Base-by-base conservation (phyloP, 2,329 filamentous ascomycete genomes). In the Pseudocercospora macadamiae region DNA sequence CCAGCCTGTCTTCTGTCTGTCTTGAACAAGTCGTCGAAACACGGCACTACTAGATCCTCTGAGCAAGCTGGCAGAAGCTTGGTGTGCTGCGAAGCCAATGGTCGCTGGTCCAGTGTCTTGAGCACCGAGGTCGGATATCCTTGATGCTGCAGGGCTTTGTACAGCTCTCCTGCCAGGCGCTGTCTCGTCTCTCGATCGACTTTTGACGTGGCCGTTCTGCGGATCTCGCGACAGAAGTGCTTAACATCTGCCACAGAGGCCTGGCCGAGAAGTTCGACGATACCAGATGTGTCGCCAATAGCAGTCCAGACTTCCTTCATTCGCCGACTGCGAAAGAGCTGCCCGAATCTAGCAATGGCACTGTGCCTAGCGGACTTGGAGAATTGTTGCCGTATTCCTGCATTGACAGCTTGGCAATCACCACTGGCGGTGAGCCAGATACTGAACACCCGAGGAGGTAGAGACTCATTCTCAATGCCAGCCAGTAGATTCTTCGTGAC, bases 161-260 rank as follows among this genome's bases (percentile, higher is more conserved):
- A 60, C 6, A 68, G 65, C 44, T 62, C 65, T 19, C 60, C 57
- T 7, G 57, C 54, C 18, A 53, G 51, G 6, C 28, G 16, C 42
- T 60, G 60, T 18, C 61, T 56, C 18, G 32, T 36, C 19, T 62
- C 53, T 4, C 49, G 26, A 23, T 23, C 42, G 3, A 44, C 21
- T n/a, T 26, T 39, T 18, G 58, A 57, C 4, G 59, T 60, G 8
- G 39, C 53, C 4, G 51, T 58, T 16, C 37, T 51, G 14, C 57
- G 59, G 19, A 68, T 14, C 8, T 39, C 37, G 10, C 37, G 39
- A 42, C 62, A 64, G 18, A 68, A 61, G 16, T 49, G 51, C 19
- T 59, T 63, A 6, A 69, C 63, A 36, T 69, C 63, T 10, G 36
- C 30, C 9, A 69, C 64, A 9, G 64, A 66, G 28, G 65, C 52